phyloP scores from a whole-genome alignment of 352 stramenopile genomes.

The Pythium utonaiense region DNA sequence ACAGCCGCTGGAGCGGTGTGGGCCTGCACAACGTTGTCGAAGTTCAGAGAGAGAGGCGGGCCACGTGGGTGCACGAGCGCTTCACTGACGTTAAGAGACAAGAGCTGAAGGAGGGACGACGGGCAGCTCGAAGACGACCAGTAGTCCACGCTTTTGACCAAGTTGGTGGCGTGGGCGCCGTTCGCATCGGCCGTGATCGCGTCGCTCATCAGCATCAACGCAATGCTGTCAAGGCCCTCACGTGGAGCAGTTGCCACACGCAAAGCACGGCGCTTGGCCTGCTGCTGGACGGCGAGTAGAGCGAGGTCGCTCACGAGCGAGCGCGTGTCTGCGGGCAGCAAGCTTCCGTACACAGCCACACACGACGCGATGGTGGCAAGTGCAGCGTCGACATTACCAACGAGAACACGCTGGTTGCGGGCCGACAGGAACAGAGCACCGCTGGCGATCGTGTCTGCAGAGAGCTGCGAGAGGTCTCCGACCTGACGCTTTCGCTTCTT shows the following conservation, averaged over 20 bases:
- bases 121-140: constrained; percentile 36
- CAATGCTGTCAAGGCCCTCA: constrained; percentile 33
- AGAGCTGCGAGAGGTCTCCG: constrained; percentile 46
- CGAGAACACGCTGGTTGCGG: constrained; percentile 39
- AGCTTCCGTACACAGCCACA: constrained; percentile 55
- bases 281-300: constrained; percentile 37
- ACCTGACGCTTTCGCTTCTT: constrained; percentile 85
- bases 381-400: constrained; percentile 44
- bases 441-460: constrained; percentile 22
- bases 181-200: constrained; percentile 46
- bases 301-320: constrained; percentile 41
- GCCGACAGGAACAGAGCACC: constrained; percentile 49
- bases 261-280: constrained; percentile 24
- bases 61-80: constrained; percentile 68
- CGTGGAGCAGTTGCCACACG: background rate
- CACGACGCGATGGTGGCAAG: constrained; percentile 51
- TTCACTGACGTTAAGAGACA: constrained; percentile 63
- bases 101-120: constrained; percentile 37
- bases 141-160: constrained; percentile 54
- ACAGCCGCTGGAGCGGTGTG: constrained; percentile 10
- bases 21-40: constrained; percentile 27
- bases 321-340: constrained; percentile 45
- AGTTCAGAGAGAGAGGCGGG: constrained; percentile 59
- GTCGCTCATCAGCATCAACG: constrained; percentile 54
- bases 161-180: constrained; percentile 48